Evolutionary conservation across 345 rosid species (phyloP), one percentile per base, ranked within the genome.

Genomic region (Ceriops tagal): DNA sequence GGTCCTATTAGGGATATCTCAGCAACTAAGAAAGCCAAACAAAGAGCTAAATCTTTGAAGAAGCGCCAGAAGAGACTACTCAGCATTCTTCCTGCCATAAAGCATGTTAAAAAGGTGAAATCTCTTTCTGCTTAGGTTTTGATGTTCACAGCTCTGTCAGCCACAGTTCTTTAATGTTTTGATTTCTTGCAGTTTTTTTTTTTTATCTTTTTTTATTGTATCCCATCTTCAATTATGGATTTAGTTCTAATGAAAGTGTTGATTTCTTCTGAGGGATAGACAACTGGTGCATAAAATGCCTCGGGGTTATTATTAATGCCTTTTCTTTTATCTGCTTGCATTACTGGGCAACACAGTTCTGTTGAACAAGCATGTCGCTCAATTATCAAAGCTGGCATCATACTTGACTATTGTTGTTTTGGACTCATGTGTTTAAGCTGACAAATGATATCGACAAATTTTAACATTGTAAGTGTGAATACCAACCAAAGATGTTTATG

Each of bases 1-100:
- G 99, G 99, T 74, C 99, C 99, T 26, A 64, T 92, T 53, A 84
- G 78, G 76, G 96, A 87, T 75, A 58, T 84, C 77, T 70, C 85
- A 22, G 73, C 75, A 51, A 71, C 61, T 53, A 95, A 84, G 75
- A 89, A 72, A 81, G 78, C 72, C 9, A 89, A 82, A 77, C 86
- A 75, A 78, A 84, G 87, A 77, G 76, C 71, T 0, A 92, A 83
- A 73, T 65, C 92, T 8, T 30, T 70, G 58, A 70, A 79, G 81
- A 85, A 81, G 72, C 77, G 73, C n/a, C 80, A 86, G 61, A 92
- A 73, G 78, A 83, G 71, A 62, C 75, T 79, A 67, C 85, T 78
- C 82, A 79, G 77, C 26, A 72, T 78, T 69, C 55, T 73, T 56
- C 79, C 82, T n/a, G 67, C 77, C 4, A 73, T 72, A 24, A 90